Evolutionary conservation across 495 filamentous ascomycete species (phyloP).

Genomic region (Ascodesmis nigricans): DNA sequence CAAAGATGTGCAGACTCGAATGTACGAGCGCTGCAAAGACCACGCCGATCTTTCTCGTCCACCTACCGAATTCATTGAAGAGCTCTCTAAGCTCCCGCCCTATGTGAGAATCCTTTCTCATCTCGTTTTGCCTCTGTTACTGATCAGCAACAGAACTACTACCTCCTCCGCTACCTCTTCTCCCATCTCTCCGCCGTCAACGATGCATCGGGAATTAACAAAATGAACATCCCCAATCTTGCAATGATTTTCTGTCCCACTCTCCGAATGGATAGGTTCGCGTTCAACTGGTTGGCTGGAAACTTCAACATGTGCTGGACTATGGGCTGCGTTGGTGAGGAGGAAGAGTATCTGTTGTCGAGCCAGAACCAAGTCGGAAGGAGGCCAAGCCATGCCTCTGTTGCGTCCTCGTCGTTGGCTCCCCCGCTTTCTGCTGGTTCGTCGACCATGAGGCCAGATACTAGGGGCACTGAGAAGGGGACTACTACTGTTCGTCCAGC

Average conservation of each 20-base stretch:
- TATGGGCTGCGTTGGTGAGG: constrained; percentile 17
- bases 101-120: constrained; percentile 13
- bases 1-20: constrained; percentile 18
- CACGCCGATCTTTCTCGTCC: constrained; percentile 17
- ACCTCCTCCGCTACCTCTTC: constrained; percentile 19
- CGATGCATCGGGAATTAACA: constrained; percentile 19
- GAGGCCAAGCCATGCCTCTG: constrained; percentile 8
- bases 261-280: constrained; percentile 20
- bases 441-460: too few species aligned
- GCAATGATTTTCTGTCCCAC: constrained; percentile 23
- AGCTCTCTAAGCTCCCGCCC: constrained; percentile 19
- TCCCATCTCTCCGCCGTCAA: constrained; percentile 18
- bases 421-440: constrained; percentile 8
- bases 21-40: constrained; percentile 22
- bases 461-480: too few species aligned
- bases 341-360: constrained; percentile 22
- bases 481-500: too few species aligned
- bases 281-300: constrained; percentile 21
- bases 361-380: too few species aligned
- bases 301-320: constrained; percentile 21
- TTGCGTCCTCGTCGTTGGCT: constrained; percentile 11
- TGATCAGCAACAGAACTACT: constrained; percentile 15
- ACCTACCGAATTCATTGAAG: constrained; percentile 19
- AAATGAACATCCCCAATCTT: constrained; percentile 21
- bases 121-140: too few species aligned